Conservation (phyloP, 2,329 filamentous ascomycete species). For the Penicillium olsonii region DNA sequence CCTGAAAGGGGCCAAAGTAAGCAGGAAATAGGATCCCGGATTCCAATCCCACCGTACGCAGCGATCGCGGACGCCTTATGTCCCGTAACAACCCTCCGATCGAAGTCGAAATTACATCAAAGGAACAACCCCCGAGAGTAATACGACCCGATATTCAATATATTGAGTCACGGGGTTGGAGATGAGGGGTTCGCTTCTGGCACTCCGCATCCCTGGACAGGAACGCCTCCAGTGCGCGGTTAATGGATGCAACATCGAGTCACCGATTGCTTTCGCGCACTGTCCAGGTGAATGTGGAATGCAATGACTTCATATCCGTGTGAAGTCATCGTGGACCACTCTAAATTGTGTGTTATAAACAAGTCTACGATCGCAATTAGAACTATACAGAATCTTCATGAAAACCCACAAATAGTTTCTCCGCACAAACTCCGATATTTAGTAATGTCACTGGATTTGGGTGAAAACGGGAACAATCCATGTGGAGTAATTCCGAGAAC, state of each 20-base stretch:
- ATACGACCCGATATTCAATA: slow-evolving; percentile 10
- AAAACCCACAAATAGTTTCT: background rate
- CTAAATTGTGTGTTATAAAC: too few species aligned
- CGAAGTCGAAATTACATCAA: background rate
- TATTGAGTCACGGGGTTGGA: slow-evolving; percentile 3
- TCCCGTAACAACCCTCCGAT: background rate
- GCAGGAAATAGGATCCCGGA: background rate
- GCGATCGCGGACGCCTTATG: too few species aligned
- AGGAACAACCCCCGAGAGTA: background rate
- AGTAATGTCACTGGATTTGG: too few species aligned
- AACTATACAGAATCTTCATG: background rate
- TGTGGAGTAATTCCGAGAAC: background rate
- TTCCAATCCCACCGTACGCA: too few species aligned
- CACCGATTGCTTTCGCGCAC: background rate
- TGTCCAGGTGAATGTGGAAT: background rate
- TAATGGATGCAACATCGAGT: slow-evolving; percentile 10
- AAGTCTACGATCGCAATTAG: too few species aligned
- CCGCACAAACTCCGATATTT: slow-evolving; percentile 5
- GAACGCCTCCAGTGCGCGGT: slow-evolving; percentile 6
- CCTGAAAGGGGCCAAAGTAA: too few species aligned
- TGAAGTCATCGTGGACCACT: slow-evolving; percentile 2
- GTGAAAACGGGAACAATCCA: too few species aligned
- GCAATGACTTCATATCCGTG: background rate
- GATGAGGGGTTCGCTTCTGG: slow-evolving; percentile 14
- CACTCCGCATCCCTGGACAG: slow-evolving; percentile 4